These are phyloP conservation scores for Citeromyces matritensis DNA, from an alignment of 805 yeast species.

Conservation along the genomic window DNA sequence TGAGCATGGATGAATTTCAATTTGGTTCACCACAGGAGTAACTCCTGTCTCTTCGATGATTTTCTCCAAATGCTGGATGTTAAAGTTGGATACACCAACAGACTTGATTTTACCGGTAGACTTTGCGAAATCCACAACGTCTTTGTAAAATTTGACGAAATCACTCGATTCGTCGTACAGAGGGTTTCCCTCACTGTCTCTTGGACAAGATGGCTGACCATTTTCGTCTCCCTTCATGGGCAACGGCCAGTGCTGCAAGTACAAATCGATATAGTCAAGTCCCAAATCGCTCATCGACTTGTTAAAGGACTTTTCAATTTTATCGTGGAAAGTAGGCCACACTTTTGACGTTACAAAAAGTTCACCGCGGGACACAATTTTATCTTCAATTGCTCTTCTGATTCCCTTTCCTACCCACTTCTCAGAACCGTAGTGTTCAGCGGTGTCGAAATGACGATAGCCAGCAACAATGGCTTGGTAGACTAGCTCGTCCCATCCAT, in stretches of 20 bases:
- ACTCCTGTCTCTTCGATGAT: constrained; percentile 18
- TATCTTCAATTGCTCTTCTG: constrained; percentile 4
- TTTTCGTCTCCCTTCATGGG: constrained; percentile 14
- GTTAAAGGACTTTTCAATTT: constrained; percentile 18
- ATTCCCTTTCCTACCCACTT: constrained; percentile 24
- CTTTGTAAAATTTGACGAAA: constrained; percentile 18
- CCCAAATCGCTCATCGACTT: constrained; percentile 15
- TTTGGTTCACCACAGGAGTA: constrained; percentile 26
- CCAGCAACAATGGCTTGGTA: constrained; percentile 18
- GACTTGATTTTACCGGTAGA: constrained; percentile 20
- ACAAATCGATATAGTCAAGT: constrained; percentile 25
- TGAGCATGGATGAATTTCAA: constrained; percentile 27
- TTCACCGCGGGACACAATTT: constrained; percentile 3
- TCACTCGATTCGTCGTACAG: constrained; percentile 15
- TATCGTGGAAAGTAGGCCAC: constrained; percentile 15
- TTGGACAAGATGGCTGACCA: constrained; percentile 5
- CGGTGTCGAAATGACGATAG: constrained; percentile 25
- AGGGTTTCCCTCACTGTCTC: constrained; percentile 10
- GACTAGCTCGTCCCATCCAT: constrained; percentile 3
- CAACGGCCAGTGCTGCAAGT: constrained; percentile 29
- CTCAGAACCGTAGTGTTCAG: constrained; percentile 23
- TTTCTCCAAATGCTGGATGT: constrained; percentile 14
- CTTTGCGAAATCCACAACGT: constrained; percentile 17
- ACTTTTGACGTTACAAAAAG: constrained; percentile 8
- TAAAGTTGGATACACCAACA: constrained; percentile 29